phyloP scores from a whole-genome alignment of 345 rosid species.

The Salix caprea region DNA sequence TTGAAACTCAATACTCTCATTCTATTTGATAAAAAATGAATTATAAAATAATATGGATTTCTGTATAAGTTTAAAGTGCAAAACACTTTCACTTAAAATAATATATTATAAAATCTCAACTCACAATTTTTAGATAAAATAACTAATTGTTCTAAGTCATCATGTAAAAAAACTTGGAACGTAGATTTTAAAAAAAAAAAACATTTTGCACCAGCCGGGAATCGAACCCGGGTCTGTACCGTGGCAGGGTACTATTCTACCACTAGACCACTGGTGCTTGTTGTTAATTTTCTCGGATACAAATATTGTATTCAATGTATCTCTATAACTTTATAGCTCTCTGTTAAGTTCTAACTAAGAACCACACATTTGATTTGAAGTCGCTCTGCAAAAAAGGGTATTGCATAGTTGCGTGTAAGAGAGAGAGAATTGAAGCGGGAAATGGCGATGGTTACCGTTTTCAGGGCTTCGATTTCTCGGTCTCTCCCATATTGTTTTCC shows the following conservation, averaged over 20 bases:
- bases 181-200: too few species aligned
- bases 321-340: background rate
- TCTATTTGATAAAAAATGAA: too few species aligned
- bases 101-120: too few species aligned
- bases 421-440: constrained; percentile 11
- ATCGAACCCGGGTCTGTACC: constrained; percentile 27
- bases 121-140: too few species aligned
- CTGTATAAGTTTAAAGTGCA: too few species aligned
- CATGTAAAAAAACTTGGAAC: too few species aligned
- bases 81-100: too few species aligned
- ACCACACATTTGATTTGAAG: background rate
- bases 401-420: background rate
- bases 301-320: rapidly evolving
- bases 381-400: background rate
- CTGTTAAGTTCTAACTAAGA: background rate
- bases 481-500: constrained; percentile 12
- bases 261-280: constrained; percentile 50
- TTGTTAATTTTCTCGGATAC: rapidly evolving
- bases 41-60: too few species aligned
- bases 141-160: too few species aligned
- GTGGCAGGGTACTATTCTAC: constrained; percentile 41
- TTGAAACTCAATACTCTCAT: rapidly evolving
- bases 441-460: constrained; percentile 56
- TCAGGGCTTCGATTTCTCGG: constrained; percentile 39
- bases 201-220: constrained; percentile 21